Conservation (phyloP, 805 yeast species). For the Kodamaea neixiangensis region DNA sequence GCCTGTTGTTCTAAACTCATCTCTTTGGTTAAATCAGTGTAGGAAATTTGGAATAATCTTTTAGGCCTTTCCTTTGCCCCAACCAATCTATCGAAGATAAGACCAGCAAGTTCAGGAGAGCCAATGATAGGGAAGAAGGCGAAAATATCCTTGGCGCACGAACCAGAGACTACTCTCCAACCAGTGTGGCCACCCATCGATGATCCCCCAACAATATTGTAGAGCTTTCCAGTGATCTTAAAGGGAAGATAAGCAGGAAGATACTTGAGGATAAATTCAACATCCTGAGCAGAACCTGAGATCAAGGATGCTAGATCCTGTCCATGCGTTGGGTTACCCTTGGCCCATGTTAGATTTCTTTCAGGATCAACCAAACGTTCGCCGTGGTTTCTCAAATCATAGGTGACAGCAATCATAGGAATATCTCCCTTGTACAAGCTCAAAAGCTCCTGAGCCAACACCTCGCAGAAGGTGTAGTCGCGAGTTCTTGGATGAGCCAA, state of each 20-base stretch:
- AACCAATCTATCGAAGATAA: background rate
- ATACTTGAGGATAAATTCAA: constrained; percentile 35
- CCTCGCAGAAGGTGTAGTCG: constrained; percentile 38
- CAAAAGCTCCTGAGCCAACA: constrained; percentile 40
- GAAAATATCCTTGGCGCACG: background rate
- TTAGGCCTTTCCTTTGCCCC: background rate
- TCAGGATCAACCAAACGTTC: constrained; percentile 36
- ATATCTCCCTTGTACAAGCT: constrained; percentile 23
- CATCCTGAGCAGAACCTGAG: constrained; percentile 50
- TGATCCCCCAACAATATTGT: constrained; percentile 48
- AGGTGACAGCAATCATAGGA: constrained; percentile 48
- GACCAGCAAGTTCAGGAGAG: constrained; percentile 4
- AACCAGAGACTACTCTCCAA: constrained; percentile 1
- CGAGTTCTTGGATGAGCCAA: constrained; percentile 50
- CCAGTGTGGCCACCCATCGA: constrained; percentile 61
- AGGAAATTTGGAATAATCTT: background rate
- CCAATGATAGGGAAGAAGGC: constrained; percentile 3
- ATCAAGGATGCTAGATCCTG: constrained; percentile 50
- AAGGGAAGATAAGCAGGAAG: constrained; percentile 15
- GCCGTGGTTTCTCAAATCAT: constrained; percentile 62
- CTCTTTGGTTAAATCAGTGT: background rate
- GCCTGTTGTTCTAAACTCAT: background rate
- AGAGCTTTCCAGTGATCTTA: constrained; percentile 24
- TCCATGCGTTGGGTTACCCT: constrained; percentile 51
- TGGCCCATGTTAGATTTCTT: constrained; percentile 46